Percentiles rank a stretch among this genome's conserved stretches.
These are phyloP conservation scores for Nicotiana benthamiana DNA, from an alignment of 257 asterid genomes.

Conservation along the genomic window DNA sequence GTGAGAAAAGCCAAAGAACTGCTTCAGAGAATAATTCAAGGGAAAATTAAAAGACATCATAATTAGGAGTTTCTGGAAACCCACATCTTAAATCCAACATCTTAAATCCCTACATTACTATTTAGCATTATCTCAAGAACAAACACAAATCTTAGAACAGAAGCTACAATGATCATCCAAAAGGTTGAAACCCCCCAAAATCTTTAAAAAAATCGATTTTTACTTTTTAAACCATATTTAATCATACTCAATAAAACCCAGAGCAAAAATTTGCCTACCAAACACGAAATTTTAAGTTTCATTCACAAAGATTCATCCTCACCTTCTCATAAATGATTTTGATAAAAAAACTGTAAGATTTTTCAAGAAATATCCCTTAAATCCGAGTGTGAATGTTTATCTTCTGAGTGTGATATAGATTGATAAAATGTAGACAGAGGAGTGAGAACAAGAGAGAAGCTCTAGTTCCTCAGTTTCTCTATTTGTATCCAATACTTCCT, in stretches of 20 bases:
- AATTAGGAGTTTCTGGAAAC: no score
- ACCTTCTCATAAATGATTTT: slow-evolving; percentile 10
- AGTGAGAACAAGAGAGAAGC: background rate
- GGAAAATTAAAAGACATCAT: no score
- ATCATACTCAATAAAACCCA: background rate
- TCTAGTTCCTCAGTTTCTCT: background rate
- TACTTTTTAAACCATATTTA: background rate
- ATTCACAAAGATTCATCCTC: background rate
- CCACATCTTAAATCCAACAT: no score
- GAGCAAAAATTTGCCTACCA: background rate
- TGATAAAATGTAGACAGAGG: background rate
- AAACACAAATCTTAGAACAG: background rate
- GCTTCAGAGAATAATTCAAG: no score
- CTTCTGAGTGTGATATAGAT: background rate
- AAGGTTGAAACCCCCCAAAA: background rate
- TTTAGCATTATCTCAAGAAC: background rate
- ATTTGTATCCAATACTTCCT: background rate
- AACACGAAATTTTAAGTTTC: background rate
- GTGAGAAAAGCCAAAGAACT: no score
- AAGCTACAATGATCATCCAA: background rate
- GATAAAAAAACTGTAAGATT: background rate
- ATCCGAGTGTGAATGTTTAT: background rate
- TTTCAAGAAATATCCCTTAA: background rate
- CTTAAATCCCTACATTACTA: background rate
- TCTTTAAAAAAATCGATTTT: background rate